Conservation (phyloP, 2,329 filamentous ascomycete genomes). For the Stachybotrys echinatus region DNA sequence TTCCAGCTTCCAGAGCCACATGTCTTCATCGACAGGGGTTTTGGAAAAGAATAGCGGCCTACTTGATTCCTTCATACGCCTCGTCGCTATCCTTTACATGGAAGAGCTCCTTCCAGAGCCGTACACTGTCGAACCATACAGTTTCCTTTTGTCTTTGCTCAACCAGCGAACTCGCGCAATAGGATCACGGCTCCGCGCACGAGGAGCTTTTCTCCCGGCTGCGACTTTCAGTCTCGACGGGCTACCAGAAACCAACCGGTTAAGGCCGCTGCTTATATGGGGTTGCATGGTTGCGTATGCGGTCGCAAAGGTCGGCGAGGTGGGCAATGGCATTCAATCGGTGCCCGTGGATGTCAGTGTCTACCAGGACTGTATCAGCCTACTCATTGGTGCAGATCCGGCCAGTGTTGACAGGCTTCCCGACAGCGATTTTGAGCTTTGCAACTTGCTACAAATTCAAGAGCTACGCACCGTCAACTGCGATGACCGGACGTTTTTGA, state of each 20-base stretch:
- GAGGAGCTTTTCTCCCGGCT: neutral
- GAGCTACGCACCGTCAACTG: constrained; percentile 3
- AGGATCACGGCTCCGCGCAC: constrained; percentile 2
- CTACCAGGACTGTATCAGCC: constrained; percentile 16
- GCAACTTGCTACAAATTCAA: constrained; percentile 7
- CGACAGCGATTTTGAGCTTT: constrained; percentile 14
- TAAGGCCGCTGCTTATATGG: constrained; percentile 19
- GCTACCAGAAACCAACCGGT: constrained; percentile 1
- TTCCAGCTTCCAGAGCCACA: neutral
- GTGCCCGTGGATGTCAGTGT: constrained; percentile 15
- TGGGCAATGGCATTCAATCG: neutral
- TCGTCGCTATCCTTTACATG: constrained; percentile 22
- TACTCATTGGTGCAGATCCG: constrained; percentile 11
- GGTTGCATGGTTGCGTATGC: constrained; percentile 20
- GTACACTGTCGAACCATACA: constrained; percentile 23
- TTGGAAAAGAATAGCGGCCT: constrained; percentile 2
- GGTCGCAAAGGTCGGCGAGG: constrained; percentile 14
- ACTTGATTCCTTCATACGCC: constrained; percentile 21
- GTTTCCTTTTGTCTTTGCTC: constrained; percentile 20
- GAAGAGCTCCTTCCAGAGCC: constrained; percentile 26
- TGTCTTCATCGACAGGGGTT: neutral
- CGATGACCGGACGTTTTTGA: constrained; percentile 5
- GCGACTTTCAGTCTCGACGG: constrained; percentile 1
- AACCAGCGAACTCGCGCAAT: constrained; percentile 13
- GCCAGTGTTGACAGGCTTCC: constrained; percentile 8